phyloP scores from a whole-genome alignment of 305 asterid species.

The Andrographis paniculata region DNA sequence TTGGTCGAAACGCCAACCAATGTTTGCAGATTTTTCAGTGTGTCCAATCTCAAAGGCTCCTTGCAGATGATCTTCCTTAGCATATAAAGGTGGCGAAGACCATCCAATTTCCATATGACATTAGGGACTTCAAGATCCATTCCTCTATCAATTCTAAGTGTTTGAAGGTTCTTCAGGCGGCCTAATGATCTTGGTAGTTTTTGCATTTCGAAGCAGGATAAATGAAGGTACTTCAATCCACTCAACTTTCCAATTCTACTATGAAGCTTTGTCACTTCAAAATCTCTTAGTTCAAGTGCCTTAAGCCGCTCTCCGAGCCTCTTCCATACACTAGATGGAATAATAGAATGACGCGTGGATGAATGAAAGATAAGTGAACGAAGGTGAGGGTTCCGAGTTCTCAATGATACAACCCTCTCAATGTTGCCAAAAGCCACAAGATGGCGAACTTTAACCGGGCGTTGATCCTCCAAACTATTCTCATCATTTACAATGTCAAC shows the following conservation, averaged over 20 bases:
- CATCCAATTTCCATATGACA: constrained; percentile 11
- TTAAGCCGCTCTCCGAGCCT: constrained; percentile 17
- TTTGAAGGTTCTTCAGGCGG: constrained; percentile 15
- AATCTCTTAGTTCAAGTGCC: constrained; percentile 19
- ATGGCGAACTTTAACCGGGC: constrained; percentile 13
- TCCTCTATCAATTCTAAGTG: constrained; percentile 5
- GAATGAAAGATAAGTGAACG: constrained; percentile 18
- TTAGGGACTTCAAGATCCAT: background rate
- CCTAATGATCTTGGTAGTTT: constrained; percentile 19
- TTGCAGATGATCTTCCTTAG: background rate
- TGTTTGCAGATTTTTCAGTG: constrained; percentile 15
- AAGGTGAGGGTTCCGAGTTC: background rate
- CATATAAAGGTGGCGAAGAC: constrained; percentile 14
- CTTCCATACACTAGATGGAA: constrained; percentile 1
- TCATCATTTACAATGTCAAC: constrained; percentile 10
- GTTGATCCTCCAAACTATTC: background rate
- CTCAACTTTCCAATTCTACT: constrained; percentile 3
- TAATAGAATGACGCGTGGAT: background rate
- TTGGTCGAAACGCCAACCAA: constrained; percentile 4
- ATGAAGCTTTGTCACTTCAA: constrained; percentile 10
- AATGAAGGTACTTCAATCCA: constrained; percentile 15
- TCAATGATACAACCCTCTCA: too few relatives aligned
- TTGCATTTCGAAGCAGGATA: background rate
- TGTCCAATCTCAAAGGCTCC: too few relatives aligned
- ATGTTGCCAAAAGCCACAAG: background rate